These are phyloP conservation scores for Thamnidium elegans DNA, from an alignment of 192 early-diverging fungal species.

Conservation along the genomic window DNA sequence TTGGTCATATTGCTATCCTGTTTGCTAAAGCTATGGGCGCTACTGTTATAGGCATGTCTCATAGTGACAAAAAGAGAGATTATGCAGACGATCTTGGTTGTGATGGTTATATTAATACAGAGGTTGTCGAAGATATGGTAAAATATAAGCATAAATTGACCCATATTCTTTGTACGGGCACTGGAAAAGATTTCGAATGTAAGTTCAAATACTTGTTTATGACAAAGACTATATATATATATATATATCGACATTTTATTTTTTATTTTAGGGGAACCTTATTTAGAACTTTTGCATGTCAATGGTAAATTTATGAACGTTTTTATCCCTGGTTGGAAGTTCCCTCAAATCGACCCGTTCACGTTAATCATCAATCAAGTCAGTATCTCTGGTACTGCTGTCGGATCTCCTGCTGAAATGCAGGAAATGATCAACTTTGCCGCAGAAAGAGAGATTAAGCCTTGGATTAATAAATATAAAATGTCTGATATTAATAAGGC, in stretches of 20 bases:
- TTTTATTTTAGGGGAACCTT: background rate
- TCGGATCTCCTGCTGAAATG: conserved; percentile 38
- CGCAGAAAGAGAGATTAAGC: conserved; percentile 49
- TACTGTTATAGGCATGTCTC: conserved; percentile 55
- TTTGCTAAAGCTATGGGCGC: conserved; percentile 44
- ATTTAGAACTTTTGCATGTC: background rate
- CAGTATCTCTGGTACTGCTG: conserved; percentile 1
- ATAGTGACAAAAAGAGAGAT: conserved; percentile 53
- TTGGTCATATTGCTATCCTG: conserved; percentile 61
- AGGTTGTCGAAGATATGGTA: conserved; percentile 13
- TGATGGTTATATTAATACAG: conserved; percentile 23
- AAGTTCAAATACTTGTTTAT: background rate
- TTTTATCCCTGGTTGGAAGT: background rate
- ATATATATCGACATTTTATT: background rate
- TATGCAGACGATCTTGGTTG: conserved; percentile 57
- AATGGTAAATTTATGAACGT: conserved; percentile 13
- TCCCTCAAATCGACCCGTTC: background rate
- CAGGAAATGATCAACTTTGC: conserved; percentile 61
- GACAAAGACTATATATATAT: too few species aligned
- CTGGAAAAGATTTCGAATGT: conserved; percentile 3
- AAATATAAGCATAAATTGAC: conserved; percentile 11
- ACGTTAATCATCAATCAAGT: background rate
- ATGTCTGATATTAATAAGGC: conserved; percentile 65
- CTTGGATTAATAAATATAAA: conserved; percentile 51
- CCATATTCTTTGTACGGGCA: conserved; percentile 25